Base-by-base conservation (phyloP, 345 rosid genomes). In the Raphanus raphanistrum region DNA sequence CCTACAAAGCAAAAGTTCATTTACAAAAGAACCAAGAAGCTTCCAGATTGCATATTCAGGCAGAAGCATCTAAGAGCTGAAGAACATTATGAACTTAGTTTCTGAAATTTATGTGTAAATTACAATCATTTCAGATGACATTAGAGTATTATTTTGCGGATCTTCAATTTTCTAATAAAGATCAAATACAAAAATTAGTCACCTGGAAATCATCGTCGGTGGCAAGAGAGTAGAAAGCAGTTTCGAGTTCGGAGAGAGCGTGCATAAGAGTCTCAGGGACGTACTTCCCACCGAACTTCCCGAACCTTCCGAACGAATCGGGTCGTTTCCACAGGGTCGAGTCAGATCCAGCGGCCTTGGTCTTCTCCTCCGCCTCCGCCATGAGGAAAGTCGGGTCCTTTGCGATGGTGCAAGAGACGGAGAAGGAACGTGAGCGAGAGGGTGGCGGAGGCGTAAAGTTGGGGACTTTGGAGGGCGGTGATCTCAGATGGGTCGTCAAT, bases 191-290 rank as follows among this genome's bases (percentile, higher is more conserved):
- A 2, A 11, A 43, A 43, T 43, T 43, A 4, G 52, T 45, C 52
- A 45, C 52, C 98, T 94, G 97, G 43, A 92, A 94, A 8, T 77
- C 89, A 1, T 78, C 79, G 63, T 94, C 98, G 65, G 72, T 75
- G 12, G 88, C 85, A 41, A 94, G 86, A 5, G 89, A 71, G 77
- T 81, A 67, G 75, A 90, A 92, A 3, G 98, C 97, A 8, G 88
- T 38, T 75, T 94, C 98, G 71, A 94, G 94, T 81, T 94, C 88
- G 41, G 92, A 59, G 43, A 94, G 96, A 25, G 95, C 98, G 77
- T 79, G 73, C 96, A 94, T 94, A 5, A 94, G 86, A 31, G 98
- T 94, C 71, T 94, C 98, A 0, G 97, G 98, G 21, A 94, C 98
- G 61, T 85, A 94, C 75, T 92, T 92, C 25, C 98, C 98, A 8